These are phyloP conservation scores for Sanghuangporus weigelae DNA, from an alignment of 1,284 basidiomycete species.

Conservation along the genomic window DNA sequence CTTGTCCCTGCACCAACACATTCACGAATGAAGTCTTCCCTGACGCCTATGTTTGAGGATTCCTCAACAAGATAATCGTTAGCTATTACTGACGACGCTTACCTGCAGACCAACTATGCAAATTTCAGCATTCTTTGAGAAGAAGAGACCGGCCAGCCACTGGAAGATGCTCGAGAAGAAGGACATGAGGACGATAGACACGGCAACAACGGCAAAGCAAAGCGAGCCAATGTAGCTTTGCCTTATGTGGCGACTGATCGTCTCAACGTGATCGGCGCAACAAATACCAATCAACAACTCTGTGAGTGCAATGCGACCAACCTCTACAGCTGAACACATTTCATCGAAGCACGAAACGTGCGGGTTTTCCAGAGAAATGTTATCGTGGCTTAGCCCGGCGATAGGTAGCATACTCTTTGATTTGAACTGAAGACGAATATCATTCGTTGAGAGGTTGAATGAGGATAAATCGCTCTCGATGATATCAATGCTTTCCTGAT, in stretches of 20 bases:
- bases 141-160: constrained; percentile 74
- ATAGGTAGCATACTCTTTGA: too few species aligned
- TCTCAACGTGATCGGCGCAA: background rate
- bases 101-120: constrained; percentile 93
- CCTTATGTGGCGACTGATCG: background rate
- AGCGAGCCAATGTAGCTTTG: background rate
- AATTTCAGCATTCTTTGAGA: constrained; percentile 88
- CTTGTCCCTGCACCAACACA: constrained; percentile 83
- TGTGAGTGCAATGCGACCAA: too few species aligned
- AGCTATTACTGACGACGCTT: constrained; percentile 11
- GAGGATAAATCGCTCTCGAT: too few species aligned
- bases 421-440: too few species aligned
- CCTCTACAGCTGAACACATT: too few species aligned
- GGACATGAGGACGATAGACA: constrained; percentile 19
- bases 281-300: too few species aligned
- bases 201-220: background rate
- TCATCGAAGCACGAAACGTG: too few species aligned
- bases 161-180: constrained; percentile 65
- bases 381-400: too few species aligned
- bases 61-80: constrained; percentile 13
- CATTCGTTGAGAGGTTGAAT: too few species aligned
- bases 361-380: too few species aligned
- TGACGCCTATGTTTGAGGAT: constrained; percentile 57
- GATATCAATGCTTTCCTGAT: too few species aligned
- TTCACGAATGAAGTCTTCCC: constrained; percentile 95